Evolutionary conservation across 768 basidiomycete species (phyloP).

Genomic region (Lactarius trivialis): DNA sequence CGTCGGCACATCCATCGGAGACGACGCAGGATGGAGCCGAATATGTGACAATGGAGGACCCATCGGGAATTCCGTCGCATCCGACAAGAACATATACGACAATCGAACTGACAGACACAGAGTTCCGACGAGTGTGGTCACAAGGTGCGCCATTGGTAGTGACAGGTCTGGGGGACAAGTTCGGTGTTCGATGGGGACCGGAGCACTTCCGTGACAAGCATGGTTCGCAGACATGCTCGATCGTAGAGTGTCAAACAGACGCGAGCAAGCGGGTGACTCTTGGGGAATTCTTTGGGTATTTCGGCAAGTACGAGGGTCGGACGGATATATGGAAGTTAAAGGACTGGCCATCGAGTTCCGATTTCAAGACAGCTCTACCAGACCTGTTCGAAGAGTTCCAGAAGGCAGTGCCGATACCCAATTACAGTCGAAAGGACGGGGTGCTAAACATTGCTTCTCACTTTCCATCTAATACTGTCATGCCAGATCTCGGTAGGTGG

Average conservation of each 20-base stretch:
- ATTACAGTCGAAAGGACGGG: conserved; percentile 88
- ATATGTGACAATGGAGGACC: not conserved
- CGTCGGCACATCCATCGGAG: not conserved
- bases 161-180: conserved; percentile 52
- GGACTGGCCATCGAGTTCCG: conserved; percentile 90
- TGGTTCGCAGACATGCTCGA: conserved; percentile 54
- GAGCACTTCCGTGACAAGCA: conserved; percentile 70
- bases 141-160: conserved; percentile 75
- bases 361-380: conserved; percentile 80
- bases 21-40: not conserved
- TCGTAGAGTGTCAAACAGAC: conserved; percentile 81
- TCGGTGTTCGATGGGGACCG: conserved; percentile 74
- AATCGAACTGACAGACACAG: conserved; percentile 45
- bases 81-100: conserved; percentile 41
- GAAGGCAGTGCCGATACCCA: conserved; percentile 76
- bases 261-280: conserved; percentile 57
- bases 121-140: conserved; percentile 67
- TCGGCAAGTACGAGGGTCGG: conserved; percentile 60
- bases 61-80: conserved; percentile 29
- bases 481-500: conserved; percentile 68
- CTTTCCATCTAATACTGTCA: conserved; percentile 72
- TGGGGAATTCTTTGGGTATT: conserved; percentile 70
- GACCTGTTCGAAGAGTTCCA: conserved; percentile 83
- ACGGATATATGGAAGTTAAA: conserved; percentile 69
- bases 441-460: conserved; percentile 84